These are phyloP conservation scores for Ophioceras dolichostomum DNA, from an alignment of 2,329 filamentous ascomycete genomes.

Conservation along the genomic window DNA sequence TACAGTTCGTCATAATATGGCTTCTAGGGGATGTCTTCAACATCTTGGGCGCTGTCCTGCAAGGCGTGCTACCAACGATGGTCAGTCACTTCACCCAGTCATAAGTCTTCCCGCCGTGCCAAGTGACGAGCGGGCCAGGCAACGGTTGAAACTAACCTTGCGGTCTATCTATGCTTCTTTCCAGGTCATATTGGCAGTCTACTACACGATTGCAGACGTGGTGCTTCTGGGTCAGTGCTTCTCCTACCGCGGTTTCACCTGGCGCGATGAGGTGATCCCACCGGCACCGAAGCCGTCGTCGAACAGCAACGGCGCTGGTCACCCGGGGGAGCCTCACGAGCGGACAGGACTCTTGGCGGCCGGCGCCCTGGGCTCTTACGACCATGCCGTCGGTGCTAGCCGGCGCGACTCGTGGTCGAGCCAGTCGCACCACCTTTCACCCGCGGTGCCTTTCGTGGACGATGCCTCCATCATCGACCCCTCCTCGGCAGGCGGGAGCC, in stretches of 20 bases:
- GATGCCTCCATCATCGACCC: neutral
- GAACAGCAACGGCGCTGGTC: slow-evolving; percentile 7
- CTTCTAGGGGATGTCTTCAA: slow-evolving; percentile 58
- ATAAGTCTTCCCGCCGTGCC: no score
- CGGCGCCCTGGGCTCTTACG: slow-evolving; percentile 28
- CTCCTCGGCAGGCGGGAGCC: neutral
- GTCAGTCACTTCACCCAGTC: no score
- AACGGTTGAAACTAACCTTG: neutral
- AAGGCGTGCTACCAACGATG: slow-evolving; percentile 84
- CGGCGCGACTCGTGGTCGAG: slow-evolving; percentile 46
- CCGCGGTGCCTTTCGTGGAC: slow-evolving; percentile 64
- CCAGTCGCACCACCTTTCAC: slow-evolving; percentile 54
- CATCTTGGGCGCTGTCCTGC: slow-evolving; percentile 16
- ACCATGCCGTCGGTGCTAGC: slow-evolving; percentile 17
- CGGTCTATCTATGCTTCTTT: no score
- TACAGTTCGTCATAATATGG: slow-evolving; percentile 86
- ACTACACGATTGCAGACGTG: slow-evolving; percentile 13
- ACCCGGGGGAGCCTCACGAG: slow-evolving; percentile 27
- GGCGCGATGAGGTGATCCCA: slow-evolving; percentile 38
- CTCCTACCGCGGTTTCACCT: slow-evolving; percentile 82
- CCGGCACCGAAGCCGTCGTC: slow-evolving; percentile 23
- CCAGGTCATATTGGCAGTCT: slow-evolving; percentile 13
- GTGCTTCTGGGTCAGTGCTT: slow-evolving; percentile 84
- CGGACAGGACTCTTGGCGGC: slow-evolving; percentile 34
- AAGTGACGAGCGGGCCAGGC: neutral